Conservation (phyloP, 345 rosid species). For the Fremontodendron californicum region DNA sequence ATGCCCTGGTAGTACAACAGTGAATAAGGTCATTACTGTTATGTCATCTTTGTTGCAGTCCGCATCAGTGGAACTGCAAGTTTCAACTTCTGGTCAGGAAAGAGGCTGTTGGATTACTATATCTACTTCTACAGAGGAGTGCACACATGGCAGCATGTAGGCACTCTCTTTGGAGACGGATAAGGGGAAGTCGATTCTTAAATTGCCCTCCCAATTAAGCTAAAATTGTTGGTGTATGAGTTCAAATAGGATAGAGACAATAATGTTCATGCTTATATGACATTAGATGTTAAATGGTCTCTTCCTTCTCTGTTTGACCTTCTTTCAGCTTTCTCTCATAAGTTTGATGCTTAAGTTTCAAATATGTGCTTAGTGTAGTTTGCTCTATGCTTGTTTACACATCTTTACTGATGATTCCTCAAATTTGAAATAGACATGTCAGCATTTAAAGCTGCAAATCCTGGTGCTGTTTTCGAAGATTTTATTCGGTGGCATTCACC, state of each 20-base stretch:
- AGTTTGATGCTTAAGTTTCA: slow-evolving; percentile 11
- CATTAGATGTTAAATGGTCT: not conserved
- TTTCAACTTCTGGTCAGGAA: not conserved
- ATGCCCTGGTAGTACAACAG: not conserved
- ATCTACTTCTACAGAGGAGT: not conserved
- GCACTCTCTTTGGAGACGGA: not conserved
- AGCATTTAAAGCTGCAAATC: slow-evolving; percentile 98
- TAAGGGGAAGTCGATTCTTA: not conserved
- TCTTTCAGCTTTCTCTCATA: slow-evolving; percentile 6
- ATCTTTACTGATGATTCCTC: slow-evolving; percentile 6
- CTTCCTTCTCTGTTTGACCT: not conserved
- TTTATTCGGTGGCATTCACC: slow-evolving; percentile 99
- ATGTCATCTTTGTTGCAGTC: not conserved
- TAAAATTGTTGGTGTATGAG: not conserved
- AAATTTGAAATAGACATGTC: slow-evolving; percentile 70
- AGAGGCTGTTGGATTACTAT: not conserved
- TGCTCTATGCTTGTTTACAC: not conserved
- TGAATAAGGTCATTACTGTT: not conserved
- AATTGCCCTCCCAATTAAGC: not conserved
- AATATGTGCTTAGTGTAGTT: not conserved
- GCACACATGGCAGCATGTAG: not conserved
- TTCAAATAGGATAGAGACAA: not conserved
- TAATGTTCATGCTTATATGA: not conserved
- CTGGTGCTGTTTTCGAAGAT: slow-evolving; percentile 89
- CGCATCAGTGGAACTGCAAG: not conserved